phyloP scores from a whole-genome alignment of 192 early-diverging fungal genomes.

The Backusella sp. region DNA sequence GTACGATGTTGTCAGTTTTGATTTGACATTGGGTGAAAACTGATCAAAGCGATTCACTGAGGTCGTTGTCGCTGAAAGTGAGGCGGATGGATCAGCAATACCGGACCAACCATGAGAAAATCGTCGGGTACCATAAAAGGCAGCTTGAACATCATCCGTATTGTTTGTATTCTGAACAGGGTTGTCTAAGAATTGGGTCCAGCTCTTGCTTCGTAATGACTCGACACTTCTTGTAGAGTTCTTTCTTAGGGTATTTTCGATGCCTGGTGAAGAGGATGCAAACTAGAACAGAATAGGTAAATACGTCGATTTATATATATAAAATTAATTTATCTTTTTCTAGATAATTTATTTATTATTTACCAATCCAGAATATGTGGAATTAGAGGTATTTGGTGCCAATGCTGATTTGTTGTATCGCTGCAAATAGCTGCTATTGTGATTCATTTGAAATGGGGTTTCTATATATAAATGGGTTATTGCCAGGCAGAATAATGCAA shows the following conservation, averaged over 20 bases:
- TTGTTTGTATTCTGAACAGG: neutral
- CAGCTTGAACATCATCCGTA: constrained; percentile 18
- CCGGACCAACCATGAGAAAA: constrained; percentile 16
- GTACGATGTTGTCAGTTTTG: constrained; percentile 41
- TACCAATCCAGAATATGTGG: constrained; percentile 16
- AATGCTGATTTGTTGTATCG: constrained; percentile 5
- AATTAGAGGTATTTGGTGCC: neutral
- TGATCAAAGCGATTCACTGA: neutral
- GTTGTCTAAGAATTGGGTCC: constrained; percentile 39
- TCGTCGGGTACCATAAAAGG: constrained; percentile 25
- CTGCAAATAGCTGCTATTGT: constrained; percentile 7
- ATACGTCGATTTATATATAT: neutral
- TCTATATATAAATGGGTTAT: neutral
- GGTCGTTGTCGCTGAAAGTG: neutral
- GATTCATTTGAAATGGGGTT: constrained; percentile 1
- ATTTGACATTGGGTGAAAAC: neutral
- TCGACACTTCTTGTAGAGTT: constrained; percentile 43
- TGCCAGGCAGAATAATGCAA: neutral
- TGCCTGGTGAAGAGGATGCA: constrained; percentile 39
- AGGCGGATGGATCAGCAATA: neutral
- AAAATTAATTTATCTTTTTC: neutral
- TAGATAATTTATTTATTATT: neutral
- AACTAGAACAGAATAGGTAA: constrained; percentile 30
- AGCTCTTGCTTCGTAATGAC: constrained; percentile 42
- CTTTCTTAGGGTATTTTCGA: constrained; percentile 43